phyloP scores from a whole-genome alignment of 2,329 filamentous ascomycete species.

The Xylariomycetidae sp. region DNA sequence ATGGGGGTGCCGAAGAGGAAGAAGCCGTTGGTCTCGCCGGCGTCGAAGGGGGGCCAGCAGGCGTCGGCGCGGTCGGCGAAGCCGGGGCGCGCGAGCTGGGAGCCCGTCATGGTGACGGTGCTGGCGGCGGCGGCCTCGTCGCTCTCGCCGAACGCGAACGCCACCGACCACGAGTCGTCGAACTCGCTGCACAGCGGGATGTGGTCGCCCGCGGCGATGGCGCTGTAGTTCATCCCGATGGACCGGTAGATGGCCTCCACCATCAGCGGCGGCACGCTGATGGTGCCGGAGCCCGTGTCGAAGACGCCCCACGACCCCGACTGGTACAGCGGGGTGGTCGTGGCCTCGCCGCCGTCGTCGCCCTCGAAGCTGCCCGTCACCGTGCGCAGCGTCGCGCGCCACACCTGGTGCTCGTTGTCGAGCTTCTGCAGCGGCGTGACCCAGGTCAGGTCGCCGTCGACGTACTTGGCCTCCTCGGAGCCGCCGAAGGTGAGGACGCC shows the following conservation, averaged over 20 bases:
- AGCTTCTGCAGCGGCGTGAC: slow-evolving; percentile 11
- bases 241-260: slow-evolving; percentile 25
- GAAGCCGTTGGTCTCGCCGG: slow-evolving; percentile 15
- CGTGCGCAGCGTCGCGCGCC: slow-evolving; percentile 20
- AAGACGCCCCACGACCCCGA: slow-evolving; percentile 20
- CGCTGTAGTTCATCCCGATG: slow-evolving; percentile 30
- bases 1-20: slow-evolving; percentile 25
- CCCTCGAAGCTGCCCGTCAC: slow-evolving; percentile 7
- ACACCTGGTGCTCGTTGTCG: slow-evolving; percentile 23
- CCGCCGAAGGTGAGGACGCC: slow-evolving; percentile 28
- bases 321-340: slow-evolving; percentile 2
- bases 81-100: slow-evolving; percentile 25
- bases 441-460: slow-evolving; percentile 17
- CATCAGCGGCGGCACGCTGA: slow-evolving; percentile 19
- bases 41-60: slow-evolving; percentile 31
- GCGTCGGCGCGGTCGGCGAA: slow-evolving; percentile 27
- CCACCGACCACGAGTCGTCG: slow-evolving; percentile 28
- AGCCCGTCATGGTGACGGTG: slow-evolving; percentile 25
- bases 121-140: slow-evolving; percentile 3
- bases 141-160: slow-evolving; percentile 21
- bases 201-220: slow-evolving; percentile 20
- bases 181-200: slow-evolving; percentile 31
- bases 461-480: slow-evolving; percentile 25
- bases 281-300: slow-evolving; percentile 27
- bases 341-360: not conserved